Conservation (phyloP, 208 protist genomes). For the Leishmania tropica region DNA sequence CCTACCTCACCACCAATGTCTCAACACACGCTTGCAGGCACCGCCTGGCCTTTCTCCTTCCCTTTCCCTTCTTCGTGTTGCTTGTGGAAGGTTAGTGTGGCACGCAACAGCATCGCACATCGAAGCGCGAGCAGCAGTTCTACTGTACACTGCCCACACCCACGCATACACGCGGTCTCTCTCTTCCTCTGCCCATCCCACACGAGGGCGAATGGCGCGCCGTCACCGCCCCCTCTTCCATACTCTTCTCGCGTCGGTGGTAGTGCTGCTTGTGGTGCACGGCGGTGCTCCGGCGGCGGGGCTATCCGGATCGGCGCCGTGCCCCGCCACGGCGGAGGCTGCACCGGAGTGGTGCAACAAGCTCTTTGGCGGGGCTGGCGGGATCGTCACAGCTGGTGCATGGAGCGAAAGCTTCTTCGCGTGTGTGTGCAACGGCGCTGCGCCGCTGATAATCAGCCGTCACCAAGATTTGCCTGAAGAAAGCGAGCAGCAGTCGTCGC, state of each 20-base stretch:
- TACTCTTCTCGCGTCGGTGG: not conserved
- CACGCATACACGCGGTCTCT: not conserved
- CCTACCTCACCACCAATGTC: not conserved
- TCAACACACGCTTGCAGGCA: not conserved
- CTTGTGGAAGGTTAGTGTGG: not conserved
- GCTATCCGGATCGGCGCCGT: constrained; percentile 10
- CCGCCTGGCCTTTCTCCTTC: not conserved
- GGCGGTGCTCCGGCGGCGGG: not conserved
- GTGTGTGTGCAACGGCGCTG: constrained; percentile 29
- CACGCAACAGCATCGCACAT: not conserved
- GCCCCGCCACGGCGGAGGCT: not conserved
- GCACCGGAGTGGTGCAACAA: constrained; percentile 20
- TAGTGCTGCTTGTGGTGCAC: not conserved
- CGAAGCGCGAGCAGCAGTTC: not conserved
- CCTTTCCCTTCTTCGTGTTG: not conserved
- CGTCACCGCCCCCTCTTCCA: not conserved
- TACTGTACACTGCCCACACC: not conserved
- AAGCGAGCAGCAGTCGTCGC: not conserved
- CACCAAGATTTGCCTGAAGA: not conserved
- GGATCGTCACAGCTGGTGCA: constrained; percentile 6
- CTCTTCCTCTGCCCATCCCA: not conserved
- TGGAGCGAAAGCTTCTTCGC: constrained; percentile 15
- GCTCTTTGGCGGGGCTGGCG: constrained; percentile 24
- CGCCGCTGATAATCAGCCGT: constrained; percentile 2
- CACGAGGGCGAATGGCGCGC: not conserved